These are phyloP conservation scores for Chlorella vulgaris DNA, from an alignment of 139 green algal genomes.

Conservation along the genomic window DNA sequence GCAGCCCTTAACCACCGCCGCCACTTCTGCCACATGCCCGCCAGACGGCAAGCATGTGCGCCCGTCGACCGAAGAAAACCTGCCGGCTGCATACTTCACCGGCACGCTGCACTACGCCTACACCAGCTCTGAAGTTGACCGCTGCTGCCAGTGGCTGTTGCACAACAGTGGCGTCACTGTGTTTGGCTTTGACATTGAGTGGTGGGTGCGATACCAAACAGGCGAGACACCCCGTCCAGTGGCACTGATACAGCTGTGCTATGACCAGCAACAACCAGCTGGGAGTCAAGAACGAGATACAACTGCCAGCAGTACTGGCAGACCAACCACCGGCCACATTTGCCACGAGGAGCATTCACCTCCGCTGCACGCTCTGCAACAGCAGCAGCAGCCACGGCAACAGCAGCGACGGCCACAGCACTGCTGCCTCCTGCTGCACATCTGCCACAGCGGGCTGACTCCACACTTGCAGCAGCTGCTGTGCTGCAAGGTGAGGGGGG, in stretches of 20 bases:
- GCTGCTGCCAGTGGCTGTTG: slow-evolving; percentile 16
- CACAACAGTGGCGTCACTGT: background rate
- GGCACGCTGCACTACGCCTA: background rate
- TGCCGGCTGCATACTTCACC: background rate
- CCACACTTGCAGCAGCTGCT: slow-evolving; percentile 40
- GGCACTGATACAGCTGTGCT: slow-evolving; percentile 50
- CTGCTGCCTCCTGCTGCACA: slow-evolving; percentile 51
- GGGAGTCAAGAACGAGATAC: no score
- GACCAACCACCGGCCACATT: no score
- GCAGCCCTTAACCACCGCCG: no score
- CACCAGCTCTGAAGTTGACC: slow-evolving; percentile 10
- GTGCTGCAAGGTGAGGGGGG: slow-evolving; percentile 4
- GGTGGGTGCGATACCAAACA: slow-evolving; percentile 44
- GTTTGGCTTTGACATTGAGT: slow-evolving; percentile 62
- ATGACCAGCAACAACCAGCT: background rate
- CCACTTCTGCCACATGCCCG: no score
- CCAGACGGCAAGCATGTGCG: no score
- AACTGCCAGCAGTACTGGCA: background rate
- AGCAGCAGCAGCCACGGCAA: background rate
- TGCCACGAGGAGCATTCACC: no score
- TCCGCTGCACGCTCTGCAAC: background rate
- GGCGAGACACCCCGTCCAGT: slow-evolving; percentile 16
- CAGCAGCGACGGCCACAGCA: slow-evolving; percentile 5
- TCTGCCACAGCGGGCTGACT: slow-evolving; percentile 38
- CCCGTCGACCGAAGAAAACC: background rate